Base-by-base conservation (phyloP, 2,329 filamentous ascomycete genomes). In the Exutisphaerella laricina region DNA sequence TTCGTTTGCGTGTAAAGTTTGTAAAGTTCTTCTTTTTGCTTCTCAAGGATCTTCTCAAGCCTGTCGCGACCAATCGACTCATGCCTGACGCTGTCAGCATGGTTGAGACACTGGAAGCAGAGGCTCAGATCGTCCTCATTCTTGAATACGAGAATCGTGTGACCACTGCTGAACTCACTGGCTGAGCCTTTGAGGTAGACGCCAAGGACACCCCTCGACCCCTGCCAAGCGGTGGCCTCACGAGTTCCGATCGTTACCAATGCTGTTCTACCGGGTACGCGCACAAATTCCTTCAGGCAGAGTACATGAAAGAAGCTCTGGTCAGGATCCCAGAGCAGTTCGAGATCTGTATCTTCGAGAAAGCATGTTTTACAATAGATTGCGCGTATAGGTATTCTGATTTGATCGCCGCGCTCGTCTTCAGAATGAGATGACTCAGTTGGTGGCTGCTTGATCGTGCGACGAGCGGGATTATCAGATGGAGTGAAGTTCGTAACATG, bases 291-390 rank as follows among this genome's bases (percentile, higher is more conserved):
- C 12, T 16, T 7, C 0, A 17, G 6, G n/a, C 2, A n/a, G 2
- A 16, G 20, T 1, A 53, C 32, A 4, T 18, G 1, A 22, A 48
- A 51, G 1, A 7, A 16, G 5, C 25, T 20, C 1, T 13, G 2
- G 1, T 16, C 28, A 3, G n/a, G 8, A 10, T 46, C 30, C 49
- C 46, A 54, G 2, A 43, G 36, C n/a, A 54, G 41, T 2, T 21
- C 33, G 1, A 49, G 32, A 4, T 31, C 31, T 6, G 18, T 34
- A 3, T 30, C 10, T 10, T 26, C 13, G n/a, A 4, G 6, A 5
- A 34, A 38, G n/a, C 17, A 47, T 2, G 33, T 31, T 30, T 41
- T 51, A 35, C 49, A 50, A 16, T 28, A 30, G 12, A 54, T 45
- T 1, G 16, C 3, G 1, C 4, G 23, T 13, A 52, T 43, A 2